Percentiles rank a stretch among this genome's conserved stretches.
Evolutionary conservation across 2,329 filamentous ascomycete species (phyloP).

Genomic region (Colletotrichum sp.): DNA sequence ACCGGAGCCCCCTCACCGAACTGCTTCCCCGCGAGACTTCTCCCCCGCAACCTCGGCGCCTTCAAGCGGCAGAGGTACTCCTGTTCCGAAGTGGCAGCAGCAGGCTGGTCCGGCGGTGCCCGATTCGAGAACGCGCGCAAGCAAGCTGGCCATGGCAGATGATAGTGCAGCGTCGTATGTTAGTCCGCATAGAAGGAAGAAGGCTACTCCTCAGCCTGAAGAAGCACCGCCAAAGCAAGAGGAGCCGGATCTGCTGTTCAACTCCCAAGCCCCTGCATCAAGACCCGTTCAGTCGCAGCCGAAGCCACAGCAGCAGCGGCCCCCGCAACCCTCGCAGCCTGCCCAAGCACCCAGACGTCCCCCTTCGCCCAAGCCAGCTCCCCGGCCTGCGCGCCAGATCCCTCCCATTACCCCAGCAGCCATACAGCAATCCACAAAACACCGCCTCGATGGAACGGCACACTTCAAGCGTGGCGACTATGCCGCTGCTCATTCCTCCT

Average conservation of each 20-base stretch:
- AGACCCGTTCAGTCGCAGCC: constrained; percentile 37
- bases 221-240: constrained; percentile 44
- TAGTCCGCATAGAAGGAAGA: constrained; percentile 83
- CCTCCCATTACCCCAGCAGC: constrained; percentile 73
- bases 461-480: constrained; percentile 97
- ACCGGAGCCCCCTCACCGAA: constrained; percentile 28
- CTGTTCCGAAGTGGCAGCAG: constrained; percentile 68
- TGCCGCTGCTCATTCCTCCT: constrained; percentile 82
- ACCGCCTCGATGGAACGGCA: constrained; percentile 81
- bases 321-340: constrained; percentile 41
- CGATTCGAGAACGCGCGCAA: constrained; percentile 68
- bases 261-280: constrained; percentile 38
- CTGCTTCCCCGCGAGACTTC: constrained; percentile 45
- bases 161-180: constrained; percentile 85
- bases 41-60: constrained; percentile 53
- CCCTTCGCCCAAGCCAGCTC: constrained; percentile 43
- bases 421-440: constrained; percentile 76
- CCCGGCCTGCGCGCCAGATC: constrained; percentile 60
- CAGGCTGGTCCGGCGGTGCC: constrained; percentile 47
- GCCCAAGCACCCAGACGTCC: constrained; percentile 38
- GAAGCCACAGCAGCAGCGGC: constrained; percentile 30
- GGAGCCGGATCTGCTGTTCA: constrained; percentile 71
- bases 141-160: constrained; percentile 77
- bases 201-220: constrained; percentile 54
- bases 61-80: constrained; percentile 45